A percentile compares a stretch with the other conserved stretches of the same genome.
phyloP scores from a whole-genome alignment of 129 eudicot species.

The Mikania micrantha region DNA sequence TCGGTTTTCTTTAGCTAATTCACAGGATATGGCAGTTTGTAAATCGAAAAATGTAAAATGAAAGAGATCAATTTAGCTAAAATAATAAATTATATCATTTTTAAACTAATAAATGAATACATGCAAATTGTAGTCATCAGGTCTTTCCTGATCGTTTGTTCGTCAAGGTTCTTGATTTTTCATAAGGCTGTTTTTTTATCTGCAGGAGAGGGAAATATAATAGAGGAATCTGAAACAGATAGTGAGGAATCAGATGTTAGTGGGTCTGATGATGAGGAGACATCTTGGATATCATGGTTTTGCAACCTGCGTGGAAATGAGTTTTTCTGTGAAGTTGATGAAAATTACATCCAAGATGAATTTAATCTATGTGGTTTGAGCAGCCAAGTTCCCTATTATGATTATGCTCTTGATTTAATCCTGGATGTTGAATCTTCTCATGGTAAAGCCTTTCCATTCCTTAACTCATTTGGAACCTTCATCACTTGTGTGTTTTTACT shows the following conservation, averaged over 20 bases:
- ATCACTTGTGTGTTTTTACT: neutral
- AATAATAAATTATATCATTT: too few species aligned
- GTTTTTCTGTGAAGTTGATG: slow-evolving; percentile 85
- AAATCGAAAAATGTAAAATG: too few species aligned
- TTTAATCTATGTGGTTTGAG: slow-evolving; percentile 83
- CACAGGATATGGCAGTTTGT: too few species aligned
- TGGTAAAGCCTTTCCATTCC: slow-evolving; percentile 29
- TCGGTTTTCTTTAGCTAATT: too few species aligned
- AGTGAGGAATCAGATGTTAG: slow-evolving; percentile 85
- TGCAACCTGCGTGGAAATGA: slow-evolving; percentile 86
- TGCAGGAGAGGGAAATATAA: slow-evolving; percentile 21
- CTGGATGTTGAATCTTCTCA: slow-evolving; percentile 84
- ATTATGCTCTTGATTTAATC: slow-evolving; percentile 79
- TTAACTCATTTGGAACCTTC: neutral
- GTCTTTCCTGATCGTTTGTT: too few species aligned
- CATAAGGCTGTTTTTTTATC: neutral
- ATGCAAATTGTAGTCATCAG: too few species aligned
- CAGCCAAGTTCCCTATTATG: slow-evolving; percentile 79
- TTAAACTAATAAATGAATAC: too few species aligned
- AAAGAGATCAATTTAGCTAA: too few species aligned
- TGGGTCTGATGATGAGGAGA: slow-evolving; percentile 85
- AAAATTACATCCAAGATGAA: slow-evolving; percentile 88
- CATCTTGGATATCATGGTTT: slow-evolving; percentile 91
- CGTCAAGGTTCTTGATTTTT: too few species aligned
- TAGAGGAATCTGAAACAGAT: slow-evolving; percentile 82